Evolutionary conservation across 2,329 filamentous ascomycete genomes (phyloP).

Genomic region (Alternaria ethzedia): DNA sequence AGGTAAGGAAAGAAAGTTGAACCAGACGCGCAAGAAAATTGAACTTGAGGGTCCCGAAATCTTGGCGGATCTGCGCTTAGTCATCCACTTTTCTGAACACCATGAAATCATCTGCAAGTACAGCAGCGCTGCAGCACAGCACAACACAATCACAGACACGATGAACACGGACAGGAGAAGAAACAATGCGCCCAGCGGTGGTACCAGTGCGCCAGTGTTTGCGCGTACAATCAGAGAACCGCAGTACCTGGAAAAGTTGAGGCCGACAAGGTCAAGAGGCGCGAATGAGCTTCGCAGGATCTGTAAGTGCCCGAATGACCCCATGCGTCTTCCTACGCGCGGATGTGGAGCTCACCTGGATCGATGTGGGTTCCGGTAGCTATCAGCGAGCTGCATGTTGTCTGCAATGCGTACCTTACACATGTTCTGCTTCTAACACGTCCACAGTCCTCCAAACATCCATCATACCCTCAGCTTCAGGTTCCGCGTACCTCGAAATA

Average conservation of each 20-base stretch:
- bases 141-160: conserved; percentile 24
- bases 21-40: conserved; percentile 34
- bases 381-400: background rate
- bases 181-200: conserved; percentile 84
- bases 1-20: conserved; percentile 26
- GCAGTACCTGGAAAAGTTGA: conserved; percentile 51
- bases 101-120: conserved; percentile 16
- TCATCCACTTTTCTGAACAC: conserved; percentile 25
- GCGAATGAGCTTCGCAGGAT: conserved; percentile 81
- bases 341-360: background rate
- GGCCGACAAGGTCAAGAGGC: conserved; percentile 64
- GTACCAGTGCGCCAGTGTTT: conserved; percentile 77
- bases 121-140: conserved; percentile 5
- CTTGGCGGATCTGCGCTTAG: conserved; percentile 41
- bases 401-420: background rate
- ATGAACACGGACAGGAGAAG: conserved; percentile 73
- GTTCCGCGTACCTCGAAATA: conserved; percentile 82
- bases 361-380: background rate
- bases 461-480: conserved; percentile 89
- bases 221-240: conserved; percentile 58
- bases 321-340: background rate
- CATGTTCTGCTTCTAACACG: conserved; percentile 18
- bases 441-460: conserved; percentile 84
- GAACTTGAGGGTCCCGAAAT: conserved; percentile 30
- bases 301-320: conserved; percentile 64